Conservation (phyloP, 2,329 filamentous ascomycete genomes). For the Penicillium aurantiogriseum region DNA sequence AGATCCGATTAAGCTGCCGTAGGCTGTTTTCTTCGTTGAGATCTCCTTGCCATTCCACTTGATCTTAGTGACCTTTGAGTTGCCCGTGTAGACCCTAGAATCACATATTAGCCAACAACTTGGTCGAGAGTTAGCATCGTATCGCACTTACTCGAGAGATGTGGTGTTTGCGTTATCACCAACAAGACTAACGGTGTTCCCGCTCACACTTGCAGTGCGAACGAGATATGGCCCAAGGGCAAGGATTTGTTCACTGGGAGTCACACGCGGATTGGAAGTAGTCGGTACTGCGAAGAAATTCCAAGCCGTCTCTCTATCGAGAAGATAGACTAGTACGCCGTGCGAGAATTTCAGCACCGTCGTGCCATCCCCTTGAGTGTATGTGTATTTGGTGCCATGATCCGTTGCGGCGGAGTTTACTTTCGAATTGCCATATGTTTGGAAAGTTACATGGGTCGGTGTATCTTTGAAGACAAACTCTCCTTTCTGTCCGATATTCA, state of each 20-base stretch:
- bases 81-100: constrained; percentile 41
- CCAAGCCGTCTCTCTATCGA: constrained; percentile 56
- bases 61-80: constrained; percentile 40
- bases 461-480: constrained; percentile 51
- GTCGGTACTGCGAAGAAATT: constrained; percentile 56
- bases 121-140: too few species aligned
- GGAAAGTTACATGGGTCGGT: constrained; percentile 37
- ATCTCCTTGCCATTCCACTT: constrained; percentile 49
- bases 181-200: constrained; percentile 36
- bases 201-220: constrained; percentile 39
- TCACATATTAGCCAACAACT: not conserved
- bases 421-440: constrained; percentile 42
- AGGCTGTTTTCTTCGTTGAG: constrained; percentile 40
- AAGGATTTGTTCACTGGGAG: constrained; percentile 48
- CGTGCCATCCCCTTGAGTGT: constrained; percentile 48
- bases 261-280: constrained; percentile 46
- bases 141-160: constrained; percentile 36
- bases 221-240: constrained; percentile 48
- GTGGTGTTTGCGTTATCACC: constrained; percentile 46
- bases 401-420: constrained; percentile 32
- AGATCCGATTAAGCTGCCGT: constrained; percentile 46
- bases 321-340: constrained; percentile 51
- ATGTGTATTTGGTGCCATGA: constrained; percentile 42
- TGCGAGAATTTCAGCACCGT: constrained; percentile 52
- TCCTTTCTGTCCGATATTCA: constrained; percentile 50